Conservation (phyloP, 2,329 filamentous ascomycete genomes). For the Ceratocystis albifundus region DNA sequence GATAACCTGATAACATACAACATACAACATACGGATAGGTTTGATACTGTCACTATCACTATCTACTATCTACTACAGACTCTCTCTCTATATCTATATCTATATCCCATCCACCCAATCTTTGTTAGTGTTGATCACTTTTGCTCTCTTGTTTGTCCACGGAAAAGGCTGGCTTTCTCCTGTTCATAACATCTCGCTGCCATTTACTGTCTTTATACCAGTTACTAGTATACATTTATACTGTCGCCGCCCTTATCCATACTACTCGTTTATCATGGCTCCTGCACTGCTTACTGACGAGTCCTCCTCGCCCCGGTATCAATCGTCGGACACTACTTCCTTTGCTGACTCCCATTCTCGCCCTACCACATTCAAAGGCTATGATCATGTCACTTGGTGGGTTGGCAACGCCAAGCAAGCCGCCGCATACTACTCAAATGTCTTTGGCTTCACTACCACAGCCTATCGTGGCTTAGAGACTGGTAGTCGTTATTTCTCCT, state of each 20-base stretch:
- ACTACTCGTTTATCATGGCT: slow-evolving; percentile 37
- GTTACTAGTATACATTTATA: not conserved
- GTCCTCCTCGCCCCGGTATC: not conserved
- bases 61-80: too few relatives aligned
- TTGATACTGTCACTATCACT: too few relatives aligned
- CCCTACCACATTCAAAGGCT: slow-evolving; percentile 58
- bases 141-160: not conserved
- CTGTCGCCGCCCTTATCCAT: not conserved
- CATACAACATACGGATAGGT: not conserved
- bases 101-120: too few relatives aligned
- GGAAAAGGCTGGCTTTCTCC: slow-evolving; percentile 1
- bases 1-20: too few relatives aligned
- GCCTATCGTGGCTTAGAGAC: slow-evolving; percentile 86
- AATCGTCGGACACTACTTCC: slow-evolving; percentile 31
- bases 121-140: too few relatives aligned
- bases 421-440: slow-evolving; percentile 73
- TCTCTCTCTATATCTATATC: too few relatives aligned
- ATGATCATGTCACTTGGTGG: slow-evolving; percentile 92
- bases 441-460: slow-evolving; percentile 73
- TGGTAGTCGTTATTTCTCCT: slow-evolving; percentile 66
- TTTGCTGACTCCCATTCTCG: slow-evolving; percentile 42
- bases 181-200: not conserved
- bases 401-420: slow-evolving; percentile 96
- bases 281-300: slow-evolving; percentile 45
- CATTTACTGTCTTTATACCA: not conserved